Evolutionary conservation across 2,329 filamentous ascomycete species (phyloP), one percentile per base, ranked within the genome.

Genomic region (Alternaria rosae): DNA sequence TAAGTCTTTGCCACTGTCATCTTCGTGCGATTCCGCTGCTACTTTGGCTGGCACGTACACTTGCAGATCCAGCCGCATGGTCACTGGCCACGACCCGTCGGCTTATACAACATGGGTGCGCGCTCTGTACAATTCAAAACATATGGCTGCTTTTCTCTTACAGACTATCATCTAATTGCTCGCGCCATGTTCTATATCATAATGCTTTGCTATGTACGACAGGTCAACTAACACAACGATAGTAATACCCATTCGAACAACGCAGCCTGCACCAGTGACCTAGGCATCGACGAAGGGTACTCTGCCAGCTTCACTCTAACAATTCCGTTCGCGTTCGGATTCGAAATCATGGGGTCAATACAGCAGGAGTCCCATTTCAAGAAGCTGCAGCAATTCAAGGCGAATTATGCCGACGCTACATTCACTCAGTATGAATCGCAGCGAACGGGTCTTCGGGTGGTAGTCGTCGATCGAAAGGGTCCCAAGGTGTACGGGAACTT

Each of bases 341-440:
- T 61, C 69, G 66, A 23, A 65, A 74, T 12, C 3, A 78, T 78
- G 75, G 72, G 72, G 44, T 71, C 76, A 20, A 61, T 71, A 10
- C 66, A 76, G 45, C 67, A 83, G 54, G 81, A 81, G 59, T 76
- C 82, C 4, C 87, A 90, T 74, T 98, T 98, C 82, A 92, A 90
- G 78, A 91, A 90, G 72, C 85, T 97, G 51, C 93, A 97, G 76
- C 89, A 87, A 74, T 97, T 99, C 82, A 86, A 91, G 69, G 91
- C 92, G 8, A 92, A 97, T 76, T 99, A 97, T 83, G 93, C 94
- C 12, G 92, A 94, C 11, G 91, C 91, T 66, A 88, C 86, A 57
- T 91, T 99, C 79, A 94, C 93, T 21, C 94, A 97, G 78, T 99
- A 99, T 91, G 93, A 96, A 75, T 99, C 95, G 6, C 89, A 93